Conservation (phyloP, 768 basidiomycete species). For the Mycena capillaripes region DNA sequence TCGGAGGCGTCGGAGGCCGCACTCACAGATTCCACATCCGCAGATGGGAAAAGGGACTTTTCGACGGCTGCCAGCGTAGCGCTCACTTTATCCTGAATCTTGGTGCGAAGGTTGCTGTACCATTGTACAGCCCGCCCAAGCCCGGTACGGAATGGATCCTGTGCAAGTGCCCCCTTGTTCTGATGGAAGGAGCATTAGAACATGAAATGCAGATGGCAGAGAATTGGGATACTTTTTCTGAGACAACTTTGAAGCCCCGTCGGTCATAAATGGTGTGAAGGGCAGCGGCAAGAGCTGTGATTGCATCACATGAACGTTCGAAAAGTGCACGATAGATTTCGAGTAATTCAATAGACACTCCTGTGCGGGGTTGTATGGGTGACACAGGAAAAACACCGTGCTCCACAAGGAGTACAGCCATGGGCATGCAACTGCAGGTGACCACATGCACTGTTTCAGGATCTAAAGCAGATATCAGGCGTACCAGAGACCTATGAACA, state of each 20-base stretch:
- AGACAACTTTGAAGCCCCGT: conserved; percentile 39
- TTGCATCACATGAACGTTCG: conserved; percentile 49
- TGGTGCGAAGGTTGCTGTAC: conserved; percentile 41
- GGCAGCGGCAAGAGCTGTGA: conserved; percentile 34
- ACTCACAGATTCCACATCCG: too few species aligned
- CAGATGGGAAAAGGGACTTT: background rate
- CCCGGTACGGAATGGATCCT: conserved; percentile 43
- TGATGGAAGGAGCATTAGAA: too few species aligned
- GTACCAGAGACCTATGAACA: too few species aligned
- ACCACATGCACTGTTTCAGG: background rate
- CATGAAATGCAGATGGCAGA: too few species aligned
- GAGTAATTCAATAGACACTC: background rate
- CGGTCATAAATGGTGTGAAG: conserved; percentile 46
- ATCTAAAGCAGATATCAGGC: background rate
- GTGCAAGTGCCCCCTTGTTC: conserved; percentile 35
- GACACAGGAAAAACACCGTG: background rate
- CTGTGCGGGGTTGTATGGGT: background rate
- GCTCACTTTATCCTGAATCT: conserved; percentile 34
- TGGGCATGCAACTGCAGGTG: background rate
- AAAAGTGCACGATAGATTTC: background rate
- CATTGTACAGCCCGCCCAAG: conserved; percentile 45
- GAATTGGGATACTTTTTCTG: conserved; percentile 35
- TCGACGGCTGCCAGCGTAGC: conserved; percentile 14
- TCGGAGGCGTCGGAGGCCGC: too few species aligned
- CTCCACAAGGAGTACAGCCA: background rate